phyloP scores from a whole-genome alignment of 2,329 filamentous ascomycete species.

The Diplodia seriata region DNA sequence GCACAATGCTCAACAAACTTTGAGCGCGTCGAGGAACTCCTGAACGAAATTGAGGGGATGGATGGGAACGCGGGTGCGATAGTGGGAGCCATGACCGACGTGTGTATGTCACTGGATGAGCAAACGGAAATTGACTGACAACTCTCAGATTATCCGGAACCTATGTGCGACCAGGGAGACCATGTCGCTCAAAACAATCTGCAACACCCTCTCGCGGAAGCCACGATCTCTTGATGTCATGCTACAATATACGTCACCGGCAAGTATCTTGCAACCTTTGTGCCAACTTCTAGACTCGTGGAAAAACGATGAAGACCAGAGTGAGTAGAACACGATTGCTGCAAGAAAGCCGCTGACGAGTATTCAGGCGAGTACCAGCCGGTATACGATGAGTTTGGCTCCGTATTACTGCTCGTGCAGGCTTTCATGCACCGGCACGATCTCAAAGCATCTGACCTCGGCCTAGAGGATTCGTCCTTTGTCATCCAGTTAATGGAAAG shows the following conservation, averaged over 20 bases:
- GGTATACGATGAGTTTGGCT: constrained; percentile 84
- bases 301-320: constrained; percentile 82
- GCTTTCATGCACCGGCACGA: constrained; percentile 79
- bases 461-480: constrained; percentile 69
- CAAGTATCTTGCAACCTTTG: constrained; percentile 73
- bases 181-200: constrained; percentile 78
- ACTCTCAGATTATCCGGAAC: constrained; percentile 66
- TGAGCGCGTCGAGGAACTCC: constrained; percentile 75
- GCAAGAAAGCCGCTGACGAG: constrained; percentile 8
- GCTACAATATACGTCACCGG: constrained; percentile 74
- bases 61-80: constrained; percentile 91
- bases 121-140: constrained; percentile 31
- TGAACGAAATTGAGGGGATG: constrained; percentile 85
- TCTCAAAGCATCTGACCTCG: constrained; percentile 69
- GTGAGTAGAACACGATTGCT: constrained; percentile 39
- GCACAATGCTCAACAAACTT: constrained; percentile 78
- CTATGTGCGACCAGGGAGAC: constrained; percentile 78
- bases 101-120: constrained; percentile 34
- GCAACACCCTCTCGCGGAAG: constrained; percentile 74
- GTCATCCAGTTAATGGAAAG: constrained; percentile 69
- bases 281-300: constrained; percentile 79
- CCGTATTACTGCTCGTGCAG: constrained; percentile 74
- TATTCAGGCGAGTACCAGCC: constrained; percentile 75
- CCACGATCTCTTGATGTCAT: constrained; percentile 76
- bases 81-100: constrained; percentile 67